A percentile compares a stretch with the other conserved stretches of the same genome.
Evolutionary conservation across 164 flowering plant species (phyloP).

Genomic region (Warburgia ugandensis): DNA sequence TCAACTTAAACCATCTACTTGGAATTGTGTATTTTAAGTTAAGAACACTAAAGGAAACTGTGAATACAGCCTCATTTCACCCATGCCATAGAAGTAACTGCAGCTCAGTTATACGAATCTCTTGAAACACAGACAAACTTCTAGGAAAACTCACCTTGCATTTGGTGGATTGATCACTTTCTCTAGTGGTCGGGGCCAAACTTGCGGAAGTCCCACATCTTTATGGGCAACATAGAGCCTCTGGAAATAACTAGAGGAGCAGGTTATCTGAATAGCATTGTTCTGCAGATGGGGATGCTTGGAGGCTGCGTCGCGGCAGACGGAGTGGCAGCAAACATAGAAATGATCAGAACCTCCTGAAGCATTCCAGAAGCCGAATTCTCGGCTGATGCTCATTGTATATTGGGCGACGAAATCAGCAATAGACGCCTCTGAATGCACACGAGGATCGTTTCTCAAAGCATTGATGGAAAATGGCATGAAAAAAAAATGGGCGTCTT

Average conservation of each 20-base stretch:
- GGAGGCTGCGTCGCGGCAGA: constrained; percentile 41
- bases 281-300: constrained; percentile 26
- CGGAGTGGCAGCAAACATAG: constrained; percentile 45
- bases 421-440: constrained; percentile 36
- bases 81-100: background rate
- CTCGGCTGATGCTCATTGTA: constrained; percentile 21
- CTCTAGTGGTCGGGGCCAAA: constrained; percentile 44
- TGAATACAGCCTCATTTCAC: no score
- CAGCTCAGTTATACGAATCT: background rate
- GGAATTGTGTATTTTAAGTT: no score
- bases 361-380: constrained; percentile 41
- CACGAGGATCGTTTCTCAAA: constrained; percentile 31
- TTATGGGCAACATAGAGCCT: constrained; percentile 38
- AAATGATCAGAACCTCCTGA: constrained; percentile 53
- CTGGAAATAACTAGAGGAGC: constrained; percentile 55
- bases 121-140: background rate
- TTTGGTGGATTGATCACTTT: constrained; percentile 24
- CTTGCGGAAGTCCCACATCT: constrained; percentile 46
- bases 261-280: constrained; percentile 48
- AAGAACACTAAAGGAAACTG: no score
- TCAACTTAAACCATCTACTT: no score
- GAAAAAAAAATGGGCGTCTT: constrained; percentile 42
- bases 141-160: constrained; percentile 31
- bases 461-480: constrained; percentile 51
- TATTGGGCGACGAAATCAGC: constrained; percentile 34